Conservation (phyloP, 495 filamentous ascomycete genomes). For the Pyrenula massariospora region DNA sequence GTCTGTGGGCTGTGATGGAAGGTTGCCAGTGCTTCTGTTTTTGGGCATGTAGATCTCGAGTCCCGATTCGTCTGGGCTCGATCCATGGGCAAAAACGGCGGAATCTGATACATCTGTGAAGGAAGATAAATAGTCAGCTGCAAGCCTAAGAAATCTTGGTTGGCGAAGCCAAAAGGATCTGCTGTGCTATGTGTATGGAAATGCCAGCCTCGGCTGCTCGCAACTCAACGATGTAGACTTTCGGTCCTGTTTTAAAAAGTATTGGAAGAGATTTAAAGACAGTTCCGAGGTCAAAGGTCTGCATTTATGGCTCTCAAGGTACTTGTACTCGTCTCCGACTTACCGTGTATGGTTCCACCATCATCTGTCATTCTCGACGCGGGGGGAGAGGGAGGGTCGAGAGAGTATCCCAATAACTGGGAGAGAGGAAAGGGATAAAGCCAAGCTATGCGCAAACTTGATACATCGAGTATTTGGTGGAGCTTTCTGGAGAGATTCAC, state of each 20-base stretch:
- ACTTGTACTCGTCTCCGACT: too few relatives aligned
- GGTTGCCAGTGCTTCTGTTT: constrained; percentile 51
- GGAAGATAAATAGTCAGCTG: background rate
- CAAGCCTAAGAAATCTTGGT: background rate
- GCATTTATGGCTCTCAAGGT: too few relatives aligned
- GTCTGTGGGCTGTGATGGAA: constrained; percentile 17
- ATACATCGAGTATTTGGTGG: background rate
- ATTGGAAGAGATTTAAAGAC: too few relatives aligned
- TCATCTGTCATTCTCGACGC: constrained; percentile 1
- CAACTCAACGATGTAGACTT: background rate
- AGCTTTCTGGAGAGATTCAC: background rate
- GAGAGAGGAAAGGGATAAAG: background rate
- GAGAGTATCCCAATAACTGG: too few relatives aligned
- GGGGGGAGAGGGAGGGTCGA: background rate
- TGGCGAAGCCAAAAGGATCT: background rate
- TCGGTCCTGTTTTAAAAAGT: too few relatives aligned
- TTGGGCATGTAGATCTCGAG: constrained; percentile 32
- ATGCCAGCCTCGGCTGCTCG: constrained; percentile 1
- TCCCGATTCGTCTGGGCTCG: constrained; percentile 6
- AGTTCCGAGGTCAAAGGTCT: too few relatives aligned
- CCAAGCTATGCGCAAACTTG: background rate
- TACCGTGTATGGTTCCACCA: background rate
- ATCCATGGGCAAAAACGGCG: constrained; percentile 4
- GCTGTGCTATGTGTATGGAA: background rate
- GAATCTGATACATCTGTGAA: background rate